Evolutionary conservation across 2,329 filamentous ascomycete species (phyloP).

Genomic region (Stemphylium lycopersici): DNA sequence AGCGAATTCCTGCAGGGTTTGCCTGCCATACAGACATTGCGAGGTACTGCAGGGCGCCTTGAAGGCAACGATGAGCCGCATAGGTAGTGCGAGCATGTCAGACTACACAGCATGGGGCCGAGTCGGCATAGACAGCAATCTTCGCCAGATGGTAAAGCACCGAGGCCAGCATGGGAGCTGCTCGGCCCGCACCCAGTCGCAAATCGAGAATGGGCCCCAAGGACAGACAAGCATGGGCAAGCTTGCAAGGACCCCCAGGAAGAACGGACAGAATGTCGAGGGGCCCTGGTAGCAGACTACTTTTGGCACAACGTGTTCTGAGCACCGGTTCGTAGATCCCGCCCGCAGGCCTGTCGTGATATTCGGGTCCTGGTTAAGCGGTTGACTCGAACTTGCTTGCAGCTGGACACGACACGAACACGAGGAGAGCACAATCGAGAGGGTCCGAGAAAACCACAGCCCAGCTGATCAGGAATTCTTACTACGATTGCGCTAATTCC

Average conservation of each 20-base stretch:
- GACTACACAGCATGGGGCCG: conserved; percentile 5
- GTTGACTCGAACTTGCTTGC: conserved; percentile 13
- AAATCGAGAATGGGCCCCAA: conserved; percentile 40
- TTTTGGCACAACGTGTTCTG: conserved; percentile 47
- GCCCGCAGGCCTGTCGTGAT: conserved; percentile 35
- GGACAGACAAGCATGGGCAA: conserved; percentile 13
- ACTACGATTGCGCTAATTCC: background rate
- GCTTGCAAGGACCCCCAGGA: conserved; percentile 24
- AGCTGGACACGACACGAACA: background rate
- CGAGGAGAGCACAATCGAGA: background rate
- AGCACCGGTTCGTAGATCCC: conserved; percentile 49
- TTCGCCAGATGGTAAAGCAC: conserved; percentile 9
- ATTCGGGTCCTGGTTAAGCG: conserved; percentile 14
- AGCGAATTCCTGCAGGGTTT: conserved; percentile 24
- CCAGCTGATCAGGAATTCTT: too few relatives aligned
- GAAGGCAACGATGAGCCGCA: conserved; percentile 19
- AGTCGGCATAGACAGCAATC: conserved; percentile 12
- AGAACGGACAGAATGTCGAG: conserved; percentile 22
- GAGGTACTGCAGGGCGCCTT: conserved; percentile 23
- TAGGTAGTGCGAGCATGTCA: conserved; percentile 13
- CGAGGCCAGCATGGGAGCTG: conserved; percentile 32
- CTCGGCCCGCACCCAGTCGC: conserved; percentile 47
- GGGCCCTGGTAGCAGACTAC: conserved; percentile 32
- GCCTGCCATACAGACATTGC: conserved; percentile 21
- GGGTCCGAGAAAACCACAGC: background rate